These are phyloP conservation scores for Circinella umbellata DNA, from an alignment of 371 early-diverging fungal species.

Conservation along the genomic window DNA sequence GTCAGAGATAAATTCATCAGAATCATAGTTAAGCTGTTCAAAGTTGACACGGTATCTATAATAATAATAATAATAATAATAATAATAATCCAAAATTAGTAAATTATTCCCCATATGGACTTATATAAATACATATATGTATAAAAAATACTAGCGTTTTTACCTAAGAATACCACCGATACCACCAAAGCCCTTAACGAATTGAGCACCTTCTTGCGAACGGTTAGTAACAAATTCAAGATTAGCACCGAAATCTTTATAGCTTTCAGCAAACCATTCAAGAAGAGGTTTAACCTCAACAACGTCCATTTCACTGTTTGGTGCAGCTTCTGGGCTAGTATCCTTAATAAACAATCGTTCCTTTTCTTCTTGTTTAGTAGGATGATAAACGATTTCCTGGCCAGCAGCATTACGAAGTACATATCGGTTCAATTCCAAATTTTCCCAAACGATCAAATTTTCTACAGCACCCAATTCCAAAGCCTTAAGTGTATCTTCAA, in stretches of 20 bases:
- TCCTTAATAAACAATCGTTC: constrained; percentile 51
- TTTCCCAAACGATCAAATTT: constrained; percentile 95
- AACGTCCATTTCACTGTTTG: constrained; percentile 71
- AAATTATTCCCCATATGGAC: too few species aligned
- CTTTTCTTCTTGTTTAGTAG: constrained; percentile 82
- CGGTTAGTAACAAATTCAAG: constrained; percentile 96
- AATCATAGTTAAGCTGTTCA: constrained; percentile 63
- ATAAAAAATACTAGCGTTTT: background rate
- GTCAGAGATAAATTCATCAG: constrained; percentile 56
- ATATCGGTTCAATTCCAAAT: constrained; percentile 75
- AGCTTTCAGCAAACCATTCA: constrained; percentile 98
- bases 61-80: background rate
- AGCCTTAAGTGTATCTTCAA: constrained; percentile 93
- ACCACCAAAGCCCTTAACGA: constrained; percentile 98
- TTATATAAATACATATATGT: too few species aligned
- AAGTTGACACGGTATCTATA: constrained; percentile 91
- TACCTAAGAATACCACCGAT: constrained; percentile 80
- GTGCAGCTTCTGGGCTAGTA: constrained; percentile 45
- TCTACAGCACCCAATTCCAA: constrained; percentile 95
- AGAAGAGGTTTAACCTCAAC: constrained; percentile 79
- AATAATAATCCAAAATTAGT: background rate
- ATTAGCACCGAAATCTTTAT: constrained; percentile 90
- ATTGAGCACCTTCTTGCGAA: constrained; percentile 96
- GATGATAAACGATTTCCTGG: constrained; percentile 65
- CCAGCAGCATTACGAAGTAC: constrained; percentile 70